Percentiles rank a stretch among this genome's conserved stretches.
Evolutionary conservation across 768 basidiomycete species (phyloP).

Genomic region (Trametes punicea): DNA sequence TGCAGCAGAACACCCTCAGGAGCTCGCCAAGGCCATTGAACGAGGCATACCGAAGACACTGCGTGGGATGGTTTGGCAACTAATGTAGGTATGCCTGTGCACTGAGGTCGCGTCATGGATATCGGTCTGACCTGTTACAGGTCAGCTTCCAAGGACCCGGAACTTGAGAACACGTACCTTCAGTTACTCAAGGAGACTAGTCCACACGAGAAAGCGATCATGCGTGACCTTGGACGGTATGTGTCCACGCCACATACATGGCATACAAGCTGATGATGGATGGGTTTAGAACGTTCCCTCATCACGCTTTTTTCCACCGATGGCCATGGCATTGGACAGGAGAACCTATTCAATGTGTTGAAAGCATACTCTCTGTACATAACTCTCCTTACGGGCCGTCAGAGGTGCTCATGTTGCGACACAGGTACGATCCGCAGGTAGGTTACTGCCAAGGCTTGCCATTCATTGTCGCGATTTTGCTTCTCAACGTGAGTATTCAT

Average conservation of each 20-base stretch:
- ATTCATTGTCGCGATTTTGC: conserved; percentile 90
- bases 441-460: conserved; percentile 98
- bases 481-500: conserved; percentile 73
- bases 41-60: conserved; percentile 84
- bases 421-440: conserved; percentile 84
- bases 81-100: conserved; percentile 57
- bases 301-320: conserved; percentile 95
- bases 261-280: neutral
- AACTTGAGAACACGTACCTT: conserved; percentile 81
- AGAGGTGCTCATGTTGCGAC: conserved; percentile 3
- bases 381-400: neutral
- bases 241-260: conserved; percentile 11
- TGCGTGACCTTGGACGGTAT: conserved; percentile 84
- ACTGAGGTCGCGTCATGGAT: neutral
- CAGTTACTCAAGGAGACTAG: conserved; percentile 79
- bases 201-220: conserved; percentile 91
- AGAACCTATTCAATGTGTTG: conserved; percentile 95
- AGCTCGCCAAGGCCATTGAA: conserved; percentile 87
- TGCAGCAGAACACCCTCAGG: conserved; percentile 72
- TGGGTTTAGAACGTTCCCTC: conserved; percentile 80
- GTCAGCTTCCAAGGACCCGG: conserved; percentile 90
- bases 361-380: conserved; percentile 94
- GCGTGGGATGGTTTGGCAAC: conserved; percentile 95
- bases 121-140: conserved; percentile 34
- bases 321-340: conserved; percentile 92